Evolutionary conservation across 106 monocot genomes (phyloP), one percentile per base, ranked within the genome.

Genomic region (Phalaenopsis equestris): DNA sequence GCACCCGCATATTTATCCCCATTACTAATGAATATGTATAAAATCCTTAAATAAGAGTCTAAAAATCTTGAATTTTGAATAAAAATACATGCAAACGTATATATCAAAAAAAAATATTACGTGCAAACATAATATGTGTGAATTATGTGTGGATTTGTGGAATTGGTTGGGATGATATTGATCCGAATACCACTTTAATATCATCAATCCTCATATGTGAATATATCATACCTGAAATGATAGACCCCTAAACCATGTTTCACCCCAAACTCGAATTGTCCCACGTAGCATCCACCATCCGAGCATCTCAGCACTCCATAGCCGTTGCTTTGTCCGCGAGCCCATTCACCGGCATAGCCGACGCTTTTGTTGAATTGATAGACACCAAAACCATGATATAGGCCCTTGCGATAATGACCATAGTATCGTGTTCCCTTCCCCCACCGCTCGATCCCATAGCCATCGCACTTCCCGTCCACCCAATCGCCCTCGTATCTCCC

Each of bases 381-480:
- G 30, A 30, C 30, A 30, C 30, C 30, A 30, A 30, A 30, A 30
- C 30, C 30, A 0, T 30, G 30, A 30, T 30, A 30, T 30, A 30
- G 0, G 30, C 30, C 30, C 30, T 30, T 30, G 4, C 75, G 77
- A 67, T 86, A 90, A 56, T 84, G 79, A 5, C 90, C 90, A 7
- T 81, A 56, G 55, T 86, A 90, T 45, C 90, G 77, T 55, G 84
- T 88, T 45, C 90, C 90, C 41, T 81, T 80, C 30, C 86, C 84
- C 88, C 90, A 87, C 48, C 82, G 85, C 84, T 90, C 90, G 42
- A 90, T 70, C 57, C 90, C 90, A n/a, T 49, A 80, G n/a, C 90
- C 90, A 24, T 90, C 90, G 58, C 86, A 88, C 56, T 30, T 30
- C 30, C 30, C 30, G 30, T 30, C 30, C 30, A 30, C 30, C 30